These are phyloP conservation scores for Colletotrichum endophyticum DNA, from an alignment of 2,329 filamentous ascomycete genomes.

Conservation along the genomic window DNA sequence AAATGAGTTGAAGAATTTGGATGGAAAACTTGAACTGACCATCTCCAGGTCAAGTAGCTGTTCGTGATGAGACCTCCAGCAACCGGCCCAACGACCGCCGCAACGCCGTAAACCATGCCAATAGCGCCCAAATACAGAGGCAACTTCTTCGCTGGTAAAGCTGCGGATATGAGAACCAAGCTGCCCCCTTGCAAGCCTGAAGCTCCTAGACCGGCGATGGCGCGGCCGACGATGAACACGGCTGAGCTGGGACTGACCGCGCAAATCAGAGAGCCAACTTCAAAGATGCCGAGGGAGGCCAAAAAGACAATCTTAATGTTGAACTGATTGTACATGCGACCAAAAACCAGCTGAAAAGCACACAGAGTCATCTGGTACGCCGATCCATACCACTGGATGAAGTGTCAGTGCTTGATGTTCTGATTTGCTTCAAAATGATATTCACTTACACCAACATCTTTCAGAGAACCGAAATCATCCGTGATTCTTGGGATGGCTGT, in stretches of 20 bases:
- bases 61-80: conserved; percentile 21
- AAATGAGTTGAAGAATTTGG: no score
- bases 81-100: conserved; percentile 2
- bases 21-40: not conserved
- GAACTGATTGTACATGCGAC: conserved; percentile 34
- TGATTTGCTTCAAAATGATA: not conserved
- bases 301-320: conserved; percentile 32
- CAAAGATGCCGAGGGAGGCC: conserved; percentile 31
- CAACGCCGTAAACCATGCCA: conserved; percentile 13
- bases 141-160: conserved; percentile 1
- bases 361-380: conserved; percentile 30
- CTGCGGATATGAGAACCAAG: conserved; percentile 8
- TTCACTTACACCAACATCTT: conserved; percentile 42
- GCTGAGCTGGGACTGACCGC: conserved; percentile 37
- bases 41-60: conserved; percentile 8
- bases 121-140: not conserved
- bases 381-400: conserved; percentile 31
- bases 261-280: conserved; percentile 37
- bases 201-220: conserved; percentile 38
- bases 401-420: not conserved
- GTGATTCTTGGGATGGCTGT: conserved; percentile 40
- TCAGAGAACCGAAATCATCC: conserved; percentile 38
- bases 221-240: conserved; percentile 40
- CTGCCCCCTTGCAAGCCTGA: conserved; percentile 27
- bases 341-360: conserved; percentile 30